Evolutionary conservation across 805 yeast genomes (phyloP), one percentile per base, ranked within the genome.

Genomic region (Candida saitoana): DNA sequence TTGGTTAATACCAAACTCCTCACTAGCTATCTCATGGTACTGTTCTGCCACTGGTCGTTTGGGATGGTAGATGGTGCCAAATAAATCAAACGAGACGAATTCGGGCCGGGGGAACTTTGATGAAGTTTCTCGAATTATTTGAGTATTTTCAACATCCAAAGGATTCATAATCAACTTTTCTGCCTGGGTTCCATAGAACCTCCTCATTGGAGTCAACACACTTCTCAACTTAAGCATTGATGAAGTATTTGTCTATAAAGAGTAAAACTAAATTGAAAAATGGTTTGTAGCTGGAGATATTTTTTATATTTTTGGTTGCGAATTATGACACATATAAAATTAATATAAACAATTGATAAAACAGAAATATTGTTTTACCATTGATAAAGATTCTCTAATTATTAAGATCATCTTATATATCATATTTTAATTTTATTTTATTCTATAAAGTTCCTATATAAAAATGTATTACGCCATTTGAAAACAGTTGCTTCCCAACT

Each of bases 21-120:
- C 39, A 14, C 39, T 29, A 0, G 79, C 79, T 3, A 80, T 70
- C 2, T 62, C 56, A 34, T 71, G 63, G 51, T 84, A 84, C 46
- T 76, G 82, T n/a, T 63, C 59, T 32, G 75, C 59, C 0, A 83
- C 74, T 0, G 85, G 77, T 20, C 61, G 60, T 15, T 64, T 67
- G 2, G 89, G 84, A 0, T 75, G 63, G 54, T 80, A 82, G 6
- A 84, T 56, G 0, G 90, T 84, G 34, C 78, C 80, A 60, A 80
- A 84, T 0, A 82, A 85, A 58, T 84, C 91, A 41, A 83, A 71
- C 1, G 88, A 77, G 0, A 84, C 59, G 3, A 81, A 55, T 31
- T 62, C 64, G 4, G 82, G 80, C 54, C 68, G 42, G 50, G 74
- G 44, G 50, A 62, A 64, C 12, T 36, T 16, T 17, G 31, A 25